Base-by-base conservation (phyloP, 208 protist genomes). In the Trichomonas vaginalis region DNA sequence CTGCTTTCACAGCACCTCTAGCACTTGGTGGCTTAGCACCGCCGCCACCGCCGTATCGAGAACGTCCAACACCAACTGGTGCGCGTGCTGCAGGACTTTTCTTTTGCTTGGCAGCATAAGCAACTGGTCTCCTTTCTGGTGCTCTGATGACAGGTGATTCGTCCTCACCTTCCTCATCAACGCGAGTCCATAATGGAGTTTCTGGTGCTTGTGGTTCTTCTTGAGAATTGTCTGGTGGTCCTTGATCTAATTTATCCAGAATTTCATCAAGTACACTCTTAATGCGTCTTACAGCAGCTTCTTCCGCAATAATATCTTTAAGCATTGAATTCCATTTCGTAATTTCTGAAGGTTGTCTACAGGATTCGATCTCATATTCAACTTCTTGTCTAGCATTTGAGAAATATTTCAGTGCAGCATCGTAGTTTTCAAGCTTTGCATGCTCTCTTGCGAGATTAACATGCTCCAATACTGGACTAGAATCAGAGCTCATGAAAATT, bases 351-450 rank as follows among this genome's bases (percentile, higher is more conserved):
- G 40, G 10, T 23, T 90, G n/a, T 90, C 42, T 46, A 21, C 82
- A 90, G 12, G 37, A 48, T 35, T 90, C 82, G 42, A 90, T 90
- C 23, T 48, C 42, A 48, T 46, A 35, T 45, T 48, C 42, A 48
- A 48, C 42, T 23, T 46, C 82, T 90, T 90, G 82, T 90, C 42
- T 46, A 12, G 42, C 82, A 39, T 27, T 48, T 3, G 35, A 6
- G 42, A 45, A 90, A 23, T 27, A 39, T 48, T n/a, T 9, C 17
- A 97, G 56, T 35, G 97, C 48, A 35, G 48, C 70, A 32, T 97
- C 96, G 95, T 97, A 97, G 37, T 96, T 96, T 32, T 96, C 97
- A 23, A 97, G 95, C 21, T 96, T 95, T 56, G 96, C 97, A 83
- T 96, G 47, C 86, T 97, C 97, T 23, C 97, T 51, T 17, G 95